Percentiles rank a stretch among this genome's conserved stretches.
These are phyloP conservation scores for Phytophthora fragariae DNA, from an alignment of 352 stramenopile species.

Conservation along the genomic window DNA sequence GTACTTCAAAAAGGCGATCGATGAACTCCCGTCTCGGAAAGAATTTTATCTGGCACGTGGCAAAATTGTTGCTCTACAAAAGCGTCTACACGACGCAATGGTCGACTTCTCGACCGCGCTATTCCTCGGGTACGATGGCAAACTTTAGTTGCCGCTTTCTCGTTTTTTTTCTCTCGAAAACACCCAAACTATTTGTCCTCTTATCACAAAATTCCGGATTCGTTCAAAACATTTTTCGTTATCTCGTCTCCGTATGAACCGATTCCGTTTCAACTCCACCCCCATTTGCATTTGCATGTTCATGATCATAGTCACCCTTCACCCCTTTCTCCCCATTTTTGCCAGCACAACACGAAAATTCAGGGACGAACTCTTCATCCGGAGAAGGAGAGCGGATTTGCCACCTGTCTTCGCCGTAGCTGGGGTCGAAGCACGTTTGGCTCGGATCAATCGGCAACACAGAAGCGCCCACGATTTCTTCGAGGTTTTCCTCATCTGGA, in stretches of 20 bases:
- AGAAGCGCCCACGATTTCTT: constrained; percentile 9
- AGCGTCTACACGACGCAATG: constrained; percentile 81
- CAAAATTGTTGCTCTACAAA: constrained; percentile 77
- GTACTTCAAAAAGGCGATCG: constrained; percentile 73
- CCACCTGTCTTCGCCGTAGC: constrained; percentile 26
- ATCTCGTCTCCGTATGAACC: no score
- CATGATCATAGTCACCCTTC: background rate
- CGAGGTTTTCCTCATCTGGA: constrained; percentile 11
- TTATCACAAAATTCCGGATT: background rate
- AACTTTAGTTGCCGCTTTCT: constrained; percentile 51
- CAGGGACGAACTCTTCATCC: constrained; percentile 22
- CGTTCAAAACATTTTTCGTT: no score
- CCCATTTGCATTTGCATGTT: background rate
- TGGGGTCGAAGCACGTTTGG: constrained; percentile 23
- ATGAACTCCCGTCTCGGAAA: constrained; percentile 68
- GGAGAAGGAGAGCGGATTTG: constrained; percentile 32
- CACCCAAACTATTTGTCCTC: constrained; percentile 10
- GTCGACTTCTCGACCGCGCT: constrained; percentile 82
- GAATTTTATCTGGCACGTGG: constrained; percentile 75
- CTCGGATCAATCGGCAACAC: constrained; percentile 35
- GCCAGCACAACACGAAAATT: constrained; percentile 17
- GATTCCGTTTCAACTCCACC: no score
- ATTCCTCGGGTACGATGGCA: constrained; percentile 74
- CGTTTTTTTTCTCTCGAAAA: background rate
- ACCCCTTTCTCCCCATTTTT: background rate